Base-by-base conservation (phyloP, 768 basidiomycete species). In the Mrakia hoshinonis region DNA sequence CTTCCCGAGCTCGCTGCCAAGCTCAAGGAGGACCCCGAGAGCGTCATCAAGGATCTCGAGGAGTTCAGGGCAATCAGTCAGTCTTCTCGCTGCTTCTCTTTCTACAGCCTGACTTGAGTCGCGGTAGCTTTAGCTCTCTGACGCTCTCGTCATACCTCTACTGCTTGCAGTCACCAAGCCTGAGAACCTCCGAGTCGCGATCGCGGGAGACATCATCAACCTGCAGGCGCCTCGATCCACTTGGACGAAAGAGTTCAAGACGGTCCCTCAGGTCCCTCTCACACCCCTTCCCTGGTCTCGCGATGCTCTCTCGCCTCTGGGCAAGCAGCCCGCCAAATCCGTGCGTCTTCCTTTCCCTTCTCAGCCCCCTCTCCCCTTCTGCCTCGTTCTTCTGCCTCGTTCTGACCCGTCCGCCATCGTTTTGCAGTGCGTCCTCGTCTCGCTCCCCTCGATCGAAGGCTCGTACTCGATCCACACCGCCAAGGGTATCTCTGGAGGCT, bases 371-470 rank as follows among this genome's bases (percentile, higher is more conserved):
- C 15, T 15, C 6, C 15, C 43, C 43, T 43, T 13, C 9, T 29
- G 47, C 26, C 15, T 36, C 60, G 10, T 39, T 71, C 29, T 18
- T 18, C 74, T 36, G 38, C 43, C n/a, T 55, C 47, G 22, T 74
- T 31, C 67, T 76, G 4, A 52, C 82, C 82, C 7, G 77, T 83
- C 11, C 82, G 95, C 46, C 80, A 83, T 0, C 87, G 90, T 0
- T 83, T 95, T 13, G 86, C 86, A 13, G 91, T 90, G 73, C 34
- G 83, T 92, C 36, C 84, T 98, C 29, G 88, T 94, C 80, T 87
- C 90, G 73, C 84, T 98, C 70, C 89, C 93, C 0, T 92, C 92
- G 4, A 95, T 97, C 73, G 96, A 99, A 81, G 95, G 92, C 76
- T 89, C 91, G 2, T 98, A 87, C 78, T 89, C 86, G 24, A 85